phyloP scores from a whole-genome alignment of 768 basidiomycete species.

The Lepiota venenata region DNA sequence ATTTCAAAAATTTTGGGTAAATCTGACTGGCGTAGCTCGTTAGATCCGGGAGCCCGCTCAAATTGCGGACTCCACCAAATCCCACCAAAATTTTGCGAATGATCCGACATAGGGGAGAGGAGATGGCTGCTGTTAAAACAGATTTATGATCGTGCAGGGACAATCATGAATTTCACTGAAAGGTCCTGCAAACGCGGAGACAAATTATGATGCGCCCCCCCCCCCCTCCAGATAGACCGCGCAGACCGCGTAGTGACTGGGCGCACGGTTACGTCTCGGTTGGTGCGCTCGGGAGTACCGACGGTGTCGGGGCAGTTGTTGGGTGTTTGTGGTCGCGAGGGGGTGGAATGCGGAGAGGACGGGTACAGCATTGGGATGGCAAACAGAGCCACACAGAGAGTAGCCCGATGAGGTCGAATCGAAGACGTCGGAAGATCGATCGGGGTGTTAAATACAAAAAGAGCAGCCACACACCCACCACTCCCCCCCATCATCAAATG shows the following conservation, averaged over 20 bases:
- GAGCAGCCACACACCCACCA: background rate
- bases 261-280: background rate
- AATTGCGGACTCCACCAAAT: no score
- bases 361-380: conserved; percentile 14
- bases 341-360: conserved; percentile 8
- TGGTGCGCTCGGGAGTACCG: background rate
- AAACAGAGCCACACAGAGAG: conserved; percentile 15
- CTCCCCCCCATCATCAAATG: conserved; percentile 15
- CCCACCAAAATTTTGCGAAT: no score
- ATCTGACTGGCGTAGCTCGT: no score
- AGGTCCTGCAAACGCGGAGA: conserved; percentile 1
- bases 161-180: no score
- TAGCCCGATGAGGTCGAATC: conserved; percentile 32
- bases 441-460: background rate
- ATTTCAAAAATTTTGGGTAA: no score
- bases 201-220: conserved; percentile 5
- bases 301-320: conserved; percentile 4
- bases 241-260: background rate
- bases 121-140: no score
- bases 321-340: conserved; percentile 3
- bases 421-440: conserved; percentile 28
- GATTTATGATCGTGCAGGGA: no score
- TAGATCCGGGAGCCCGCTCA: no score
- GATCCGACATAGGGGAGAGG: no score
- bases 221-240: background rate